Percentiles rank a stretch among this genome's conserved stretches.
These are phyloP conservation scores for Trichoderma sp. DNA, from an alignment of 2,329 filamentous ascomycete species.

Conservation along the genomic window DNA sequence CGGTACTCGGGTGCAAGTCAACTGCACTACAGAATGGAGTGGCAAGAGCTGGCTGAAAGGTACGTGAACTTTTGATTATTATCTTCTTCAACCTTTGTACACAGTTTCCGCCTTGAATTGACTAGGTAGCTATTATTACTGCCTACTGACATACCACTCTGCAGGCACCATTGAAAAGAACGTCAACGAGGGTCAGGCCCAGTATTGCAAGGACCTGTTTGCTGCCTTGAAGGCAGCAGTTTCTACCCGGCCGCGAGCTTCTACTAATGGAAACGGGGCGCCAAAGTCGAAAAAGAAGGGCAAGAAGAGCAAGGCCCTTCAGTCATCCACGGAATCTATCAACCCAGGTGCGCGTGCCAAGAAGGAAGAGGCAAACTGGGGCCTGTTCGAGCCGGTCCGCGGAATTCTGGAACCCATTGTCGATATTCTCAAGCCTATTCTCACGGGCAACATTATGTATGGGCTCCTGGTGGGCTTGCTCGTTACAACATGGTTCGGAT, in stretches of 20 bases:
- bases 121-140: not conserved
- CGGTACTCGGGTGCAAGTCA: slow-evolving; percentile 81
- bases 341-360: slow-evolving; percentile 48
- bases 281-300: slow-evolving; percentile 66
- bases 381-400: slow-evolving; percentile 77
- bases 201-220: slow-evolving; percentile 81
- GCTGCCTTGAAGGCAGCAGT: slow-evolving; percentile 74
- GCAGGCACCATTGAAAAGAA: slow-evolving; percentile 94
- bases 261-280: slow-evolving; percentile 50
- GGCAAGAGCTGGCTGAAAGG: slow-evolving; percentile 98
- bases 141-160: slow-evolving; percentile 37
- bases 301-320: slow-evolving; percentile 55
- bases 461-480: slow-evolving; percentile 73
- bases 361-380: slow-evolving; percentile 65
- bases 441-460: slow-evolving; percentile 78
- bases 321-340: slow-evolving; percentile 49
- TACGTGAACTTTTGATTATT: slow-evolving; percentile 46
- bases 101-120: not conserved
- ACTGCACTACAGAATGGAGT: slow-evolving; percentile 91
- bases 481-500: slow-evolving; percentile 74
- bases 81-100: not conserved
- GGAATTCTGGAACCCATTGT: slow-evolving; percentile 69
- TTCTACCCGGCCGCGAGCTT: slow-evolving; percentile 62
- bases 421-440: slow-evolving; percentile 70
- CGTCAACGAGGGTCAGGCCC: slow-evolving; percentile 83